Percentiles rank a stretch among this genome's conserved stretches.
Evolutionary conservation across 768 basidiomycete species (phyloP).

Genomic region (Gloeophyllum trabeum): DNA sequence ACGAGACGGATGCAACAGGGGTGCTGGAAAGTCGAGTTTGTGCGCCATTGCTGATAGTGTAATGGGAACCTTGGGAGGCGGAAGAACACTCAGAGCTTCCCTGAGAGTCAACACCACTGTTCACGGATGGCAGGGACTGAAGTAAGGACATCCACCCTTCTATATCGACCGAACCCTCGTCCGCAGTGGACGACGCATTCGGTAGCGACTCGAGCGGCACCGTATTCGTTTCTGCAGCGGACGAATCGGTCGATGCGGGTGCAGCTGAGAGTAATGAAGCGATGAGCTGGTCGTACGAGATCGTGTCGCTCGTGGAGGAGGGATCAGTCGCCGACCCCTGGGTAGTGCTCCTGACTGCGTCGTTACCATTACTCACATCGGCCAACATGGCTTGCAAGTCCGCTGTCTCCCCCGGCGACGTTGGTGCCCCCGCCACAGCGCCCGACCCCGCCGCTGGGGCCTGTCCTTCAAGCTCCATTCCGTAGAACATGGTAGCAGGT

Average conservation of each 20-base stretch:
- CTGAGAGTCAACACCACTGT: not conserved
- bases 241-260: not conserved
- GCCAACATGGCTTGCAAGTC: not conserved
- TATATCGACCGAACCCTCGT: not conserved
- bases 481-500: not conserved
- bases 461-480: not conserved
- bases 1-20: no score
- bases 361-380: constrained; percentile 1
- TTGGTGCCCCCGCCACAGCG: no score
- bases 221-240: no score
- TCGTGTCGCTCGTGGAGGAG: constrained; percentile 11
- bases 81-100: no score
- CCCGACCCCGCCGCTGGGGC: not conserved
- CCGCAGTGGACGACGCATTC: no score
- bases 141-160: not conserved
- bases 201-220: no score
- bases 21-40: no score
- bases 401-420: no score
- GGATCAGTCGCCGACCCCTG: no score
- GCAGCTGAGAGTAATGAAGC: constrained; percentile 24
- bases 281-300: constrained; percentile 27
- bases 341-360: constrained; percentile 2
- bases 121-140: not conserved
- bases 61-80: no score
- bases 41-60: no score